Evolutionary conservation across 169 alveolate genomes (phyloP).

Genomic region (Cryptosporidium meleagridis): DNA sequence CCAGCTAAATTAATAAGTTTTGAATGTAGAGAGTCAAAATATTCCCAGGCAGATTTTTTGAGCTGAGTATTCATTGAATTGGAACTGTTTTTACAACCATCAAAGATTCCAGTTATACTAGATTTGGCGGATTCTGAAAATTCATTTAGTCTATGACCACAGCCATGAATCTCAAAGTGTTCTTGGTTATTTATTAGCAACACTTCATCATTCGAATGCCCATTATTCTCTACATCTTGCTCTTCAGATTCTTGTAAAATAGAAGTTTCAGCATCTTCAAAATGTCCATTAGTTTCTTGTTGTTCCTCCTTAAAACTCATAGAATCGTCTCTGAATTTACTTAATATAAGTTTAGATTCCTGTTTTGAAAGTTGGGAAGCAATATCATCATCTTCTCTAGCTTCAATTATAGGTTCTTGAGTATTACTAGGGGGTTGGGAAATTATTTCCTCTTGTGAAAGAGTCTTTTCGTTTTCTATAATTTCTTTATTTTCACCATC

Average conservation of each 20-base stretch:
- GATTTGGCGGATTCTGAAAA: neutral
- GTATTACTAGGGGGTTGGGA: neutral
- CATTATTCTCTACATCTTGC: neutral
- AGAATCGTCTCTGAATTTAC: slow-evolving; percentile 16
- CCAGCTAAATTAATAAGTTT: slow-evolving; percentile 50
- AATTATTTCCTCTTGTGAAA: neutral
- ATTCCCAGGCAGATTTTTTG: slow-evolving; percentile 10
- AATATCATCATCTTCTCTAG: neutral
- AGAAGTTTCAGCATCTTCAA: slow-evolving; percentile 9
- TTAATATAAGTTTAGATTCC: slow-evolving; percentile 31
- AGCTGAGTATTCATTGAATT: neutral
- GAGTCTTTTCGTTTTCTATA: neutral
- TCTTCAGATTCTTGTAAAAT: slow-evolving; percentile 22
- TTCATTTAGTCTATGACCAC: neutral
- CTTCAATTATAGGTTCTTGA: slow-evolving; percentile 21
- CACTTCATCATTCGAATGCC: neutral
- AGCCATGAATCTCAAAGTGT: neutral
- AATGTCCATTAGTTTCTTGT: slow-evolving; percentile 18
- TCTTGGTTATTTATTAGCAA: neutral
- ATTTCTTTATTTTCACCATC: neutral
- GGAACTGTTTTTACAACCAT: neutral
- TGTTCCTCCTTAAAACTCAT: slow-evolving; percentile 17
- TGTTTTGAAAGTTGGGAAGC: neutral
- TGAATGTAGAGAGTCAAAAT: slow-evolving; percentile 15
- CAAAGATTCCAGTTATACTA: neutral